Evolutionary conservation across 202 grass and related monocot genomes (phyloP), one percentile per base, ranked within the genome.

Genomic region (Cymbopogon flexuosus): DNA sequence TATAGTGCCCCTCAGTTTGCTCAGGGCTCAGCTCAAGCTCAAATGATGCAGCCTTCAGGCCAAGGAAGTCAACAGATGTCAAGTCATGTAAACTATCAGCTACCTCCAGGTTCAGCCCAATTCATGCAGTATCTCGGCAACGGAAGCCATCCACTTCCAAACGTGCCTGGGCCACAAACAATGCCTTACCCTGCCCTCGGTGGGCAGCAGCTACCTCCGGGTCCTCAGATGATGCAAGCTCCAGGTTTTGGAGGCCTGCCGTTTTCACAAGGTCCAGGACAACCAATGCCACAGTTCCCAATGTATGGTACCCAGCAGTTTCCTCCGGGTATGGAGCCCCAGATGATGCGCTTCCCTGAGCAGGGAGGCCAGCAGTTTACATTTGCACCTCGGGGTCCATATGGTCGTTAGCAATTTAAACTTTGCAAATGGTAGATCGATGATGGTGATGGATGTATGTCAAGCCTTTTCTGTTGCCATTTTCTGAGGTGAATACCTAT

Each of bases 41-140:
- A 79, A 36, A 81, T 84, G 80, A 8, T 47, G 36, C 88, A 81
- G 52, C 75, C 68, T 81, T 46, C 58, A 59, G 76, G 40, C 21
- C 84, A 72, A 72, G 84, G 80, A 84, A 77, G 27, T 60, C 88
- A 81, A 65, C 86, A 85, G 33, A 87, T 91, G 78, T 60, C 89
- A 19, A 45, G 68, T 27, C 80, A 68, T 71, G 60, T 74, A 45
- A 87, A 84, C 62, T 87, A 81, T 37, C 86, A 81, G 63, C 80
- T 70, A 16, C 85, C 85, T 73, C 73, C 60, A 35, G 87, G 64
- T 39, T 68, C 84, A 49, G 58, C 76, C 76, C 88, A 88, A 54
- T 86, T 81, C 42, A 87, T 87, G 85, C 83, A 85, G 57, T 73
- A 72, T 41, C 72, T 78, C 12, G 76, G 87, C 62, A 87, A 79